Base-by-base conservation (phyloP, 495 filamentous ascomycete genomes). In the Venustampulla echinocandica region DNA sequence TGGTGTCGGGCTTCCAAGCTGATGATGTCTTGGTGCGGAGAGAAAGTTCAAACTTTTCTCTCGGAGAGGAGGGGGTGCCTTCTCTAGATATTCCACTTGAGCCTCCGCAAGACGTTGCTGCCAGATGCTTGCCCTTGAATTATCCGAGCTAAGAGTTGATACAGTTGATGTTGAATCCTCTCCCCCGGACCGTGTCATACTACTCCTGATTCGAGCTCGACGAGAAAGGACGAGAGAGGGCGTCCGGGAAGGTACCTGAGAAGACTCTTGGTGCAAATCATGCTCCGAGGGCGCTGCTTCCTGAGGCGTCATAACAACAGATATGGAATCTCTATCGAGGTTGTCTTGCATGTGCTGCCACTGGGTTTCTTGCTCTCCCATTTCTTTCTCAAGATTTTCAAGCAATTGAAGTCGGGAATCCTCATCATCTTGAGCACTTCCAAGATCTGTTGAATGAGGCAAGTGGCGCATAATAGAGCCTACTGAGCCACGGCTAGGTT, bases 321-420 rank as follows among this genome's bases (percentile, higher is more conserved):
- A 72, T 47, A 70, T 57, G 1, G 74, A 77, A 49, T 74, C 67
- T 32, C 67, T 64, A 30, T 59, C 49, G 24, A 73, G 50, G 25
- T 70, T 66, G n/a, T 63, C 61, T 45, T 70, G 69, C 46, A 73
- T 61, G 39, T 66, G 62, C 47, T 68, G 62, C 74, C 72, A 76
- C 42, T 71, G 65, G 21, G 66, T 62, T 42, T 70, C 68, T 52
- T 75, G 63, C 27, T 64, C 50, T 1, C 69, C 71, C 67, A 75
- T 74, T 53, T 77, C 74, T 42, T 62, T 64, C 45, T 77, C 74
- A 0, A 77, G 53, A 44, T 72, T 68, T 48, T 71, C 67, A 4
- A 77, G 59, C 0, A 77, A 57, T 10, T 59, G 64, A 13, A 71
- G 53, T 21, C 53, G 36, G 20, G 27, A 17, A 15, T 39, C 32